Evolutionary conservation across 177 flowering plant species (phyloP), one percentile per base, ranked within the genome.

Genomic region (Tripterygium wilfordii): DNA sequence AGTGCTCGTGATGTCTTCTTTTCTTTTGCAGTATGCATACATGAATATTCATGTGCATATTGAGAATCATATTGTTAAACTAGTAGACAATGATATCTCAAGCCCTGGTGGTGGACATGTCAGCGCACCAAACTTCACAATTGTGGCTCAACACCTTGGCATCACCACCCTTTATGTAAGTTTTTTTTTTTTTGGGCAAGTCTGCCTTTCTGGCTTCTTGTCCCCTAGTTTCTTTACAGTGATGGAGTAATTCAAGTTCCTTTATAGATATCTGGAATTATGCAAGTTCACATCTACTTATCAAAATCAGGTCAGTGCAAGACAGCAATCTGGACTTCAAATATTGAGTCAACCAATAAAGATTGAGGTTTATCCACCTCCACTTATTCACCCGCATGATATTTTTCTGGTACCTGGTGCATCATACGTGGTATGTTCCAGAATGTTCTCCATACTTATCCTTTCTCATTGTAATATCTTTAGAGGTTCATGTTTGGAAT

Each of bases 371-470:
- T 92, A 85, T 75, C 78, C 80, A 37, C 83, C 84, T 15, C 90
- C 83, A 27, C 66, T 49, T 38, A 63, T 92, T 43, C 75, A 74
- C 47, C 98, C 98, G 10, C 57, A 53, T 23, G 67, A 76, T 43
- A 71, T 92, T 49, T 82, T 74, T 60, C 80, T 92, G 47, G 86
- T 65, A 32, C 98, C 95, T 6, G 96, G 98, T 57, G 90, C 98
- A 57, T 75, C 88, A 21, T 92, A 72, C 58, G 53, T 66, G 83
- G 96, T 87, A 80, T 53, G 77, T 30, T 41, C 33, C 26, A 41
- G 19, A 33, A 20, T 19, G 5, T 45, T 26, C 9, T 17, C 22
- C 1, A 18, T 43, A 9, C 18, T 15, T 29, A 5, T 31, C 18
- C 1, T 22, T 28, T 29, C 48, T n/a, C n/a, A n/a, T n/a, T n/a